A percentile compares a stretch with the other conserved stretches of the same genome.
Conservation (phyloP, 2,329 filamentous ascomycete species). For the Colletotrichum nymphaeae region DNA sequence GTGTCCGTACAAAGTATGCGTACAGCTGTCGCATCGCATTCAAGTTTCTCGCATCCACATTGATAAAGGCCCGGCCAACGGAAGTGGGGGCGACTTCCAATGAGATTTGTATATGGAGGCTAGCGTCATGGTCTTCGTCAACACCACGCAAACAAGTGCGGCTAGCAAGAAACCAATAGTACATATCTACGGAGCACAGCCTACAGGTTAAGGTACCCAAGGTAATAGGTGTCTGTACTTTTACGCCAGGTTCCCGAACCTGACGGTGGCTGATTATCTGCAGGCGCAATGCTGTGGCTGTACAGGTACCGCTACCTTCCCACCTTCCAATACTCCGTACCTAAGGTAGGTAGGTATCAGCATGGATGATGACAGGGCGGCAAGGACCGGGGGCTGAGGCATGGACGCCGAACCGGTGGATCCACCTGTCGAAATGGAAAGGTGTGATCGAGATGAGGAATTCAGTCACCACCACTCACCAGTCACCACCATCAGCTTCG, state of each 20-base stretch:
- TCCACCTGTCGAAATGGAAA: neutral
- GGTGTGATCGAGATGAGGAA: neutral
- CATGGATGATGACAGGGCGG: neutral
- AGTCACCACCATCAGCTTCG: neutral
- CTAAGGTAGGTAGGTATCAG: neutral
- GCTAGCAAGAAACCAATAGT: neutral
- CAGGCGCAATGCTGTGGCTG: neutral
- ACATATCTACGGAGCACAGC: too few relatives aligned
- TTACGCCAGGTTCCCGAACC: neutral
- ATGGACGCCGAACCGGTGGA: neutral
- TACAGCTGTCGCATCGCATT: neutral
- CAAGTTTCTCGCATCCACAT: neutral
- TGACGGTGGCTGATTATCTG: neutral
- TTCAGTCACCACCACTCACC: neutral
- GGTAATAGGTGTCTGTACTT: too few relatives aligned
- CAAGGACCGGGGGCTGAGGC: too few relatives aligned
- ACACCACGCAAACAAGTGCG: neutral
- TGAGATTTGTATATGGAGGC: neutral
- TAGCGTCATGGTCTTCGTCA: neutral
- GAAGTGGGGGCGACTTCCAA: neutral
- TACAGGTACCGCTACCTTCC: too few relatives aligned
- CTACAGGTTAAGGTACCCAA: too few relatives aligned
- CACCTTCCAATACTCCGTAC: too few relatives aligned
- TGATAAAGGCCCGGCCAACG: neutral
- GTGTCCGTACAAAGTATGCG: neutral